phyloP scores from a whole-genome alignment of 345 rosid species.

The Lumnitzera littorea region DNA sequence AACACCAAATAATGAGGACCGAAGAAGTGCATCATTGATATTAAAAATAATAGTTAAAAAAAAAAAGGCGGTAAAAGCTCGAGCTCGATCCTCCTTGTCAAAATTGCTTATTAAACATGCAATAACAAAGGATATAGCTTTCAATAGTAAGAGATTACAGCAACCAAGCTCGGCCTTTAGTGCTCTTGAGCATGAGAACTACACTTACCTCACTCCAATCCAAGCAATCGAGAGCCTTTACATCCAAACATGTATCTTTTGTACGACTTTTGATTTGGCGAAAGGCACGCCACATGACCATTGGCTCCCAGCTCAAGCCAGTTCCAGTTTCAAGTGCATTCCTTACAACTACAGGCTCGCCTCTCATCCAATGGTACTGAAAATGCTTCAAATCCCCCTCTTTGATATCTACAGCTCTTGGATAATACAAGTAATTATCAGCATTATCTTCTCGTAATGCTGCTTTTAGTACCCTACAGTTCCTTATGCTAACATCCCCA shows the following conservation, averaged over 20 bases:
- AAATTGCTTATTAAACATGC: too few relatives aligned
- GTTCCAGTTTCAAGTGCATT: constrained; percentile 40
- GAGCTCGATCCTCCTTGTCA: too few relatives aligned
- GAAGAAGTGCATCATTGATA: too few relatives aligned
- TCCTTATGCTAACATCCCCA: constrained; percentile 5
- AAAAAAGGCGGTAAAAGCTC: too few relatives aligned
- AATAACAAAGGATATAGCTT: too few relatives aligned
- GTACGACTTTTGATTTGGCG: constrained; percentile 31
- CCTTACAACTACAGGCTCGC: constrained; percentile 52
- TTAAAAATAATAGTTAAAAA: too few relatives aligned
- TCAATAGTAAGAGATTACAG: too few relatives aligned
- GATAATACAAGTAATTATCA: constrained; percentile 48
- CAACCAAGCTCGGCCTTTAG: too few relatives aligned
- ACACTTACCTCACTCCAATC: constrained; percentile 32
- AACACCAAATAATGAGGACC: too few relatives aligned
- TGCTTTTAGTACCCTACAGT: constrained; percentile 21
- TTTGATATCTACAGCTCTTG: constrained; percentile 25
- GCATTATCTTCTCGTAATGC: constrained; percentile 31
- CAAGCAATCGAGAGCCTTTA: constrained; percentile 32
- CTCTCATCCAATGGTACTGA: constrained; percentile 53
- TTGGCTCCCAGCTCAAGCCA: constrained; percentile 66
- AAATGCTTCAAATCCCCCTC: constrained; percentile 44
- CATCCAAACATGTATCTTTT: constrained; percentile 16
- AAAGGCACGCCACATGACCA: constrained; percentile 68
- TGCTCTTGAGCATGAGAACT: not conserved